Evolutionary conservation across 345 rosid genomes (phyloP).

Genomic region (Salix suchowensis): DNA sequence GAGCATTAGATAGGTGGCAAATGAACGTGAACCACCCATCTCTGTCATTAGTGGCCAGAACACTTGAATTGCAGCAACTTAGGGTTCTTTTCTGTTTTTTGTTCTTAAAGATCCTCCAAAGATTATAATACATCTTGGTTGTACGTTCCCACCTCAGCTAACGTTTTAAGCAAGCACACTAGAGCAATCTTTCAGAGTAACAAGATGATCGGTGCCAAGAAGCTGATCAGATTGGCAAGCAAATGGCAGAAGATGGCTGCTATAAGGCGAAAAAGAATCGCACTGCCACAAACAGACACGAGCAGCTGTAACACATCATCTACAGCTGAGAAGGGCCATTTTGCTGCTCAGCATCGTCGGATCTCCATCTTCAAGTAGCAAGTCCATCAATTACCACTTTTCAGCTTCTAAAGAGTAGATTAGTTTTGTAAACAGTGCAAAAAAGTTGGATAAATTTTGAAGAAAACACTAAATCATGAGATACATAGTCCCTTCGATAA

Average conservation of each 20-base stretch:
- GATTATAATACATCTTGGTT: no score
- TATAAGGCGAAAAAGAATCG: background rate
- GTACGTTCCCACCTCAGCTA: no score
- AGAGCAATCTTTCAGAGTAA: no score
- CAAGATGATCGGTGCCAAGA: background rate
- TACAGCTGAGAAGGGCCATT: constrained; percentile 7
- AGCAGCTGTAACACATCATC: background rate
- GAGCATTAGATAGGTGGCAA: no score
- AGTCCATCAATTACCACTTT: background rate
- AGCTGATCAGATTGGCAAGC: background rate
- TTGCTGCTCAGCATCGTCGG: background rate
- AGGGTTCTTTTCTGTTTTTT: no score
- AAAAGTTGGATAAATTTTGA: background rate
- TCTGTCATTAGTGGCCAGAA: no score
- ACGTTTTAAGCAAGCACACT: no score
- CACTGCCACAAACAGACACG: background rate
- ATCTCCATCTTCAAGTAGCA: background rate
- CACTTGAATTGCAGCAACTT: no score
- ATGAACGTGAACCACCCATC: no score
- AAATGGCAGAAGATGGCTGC: background rate
- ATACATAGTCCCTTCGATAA: background rate
- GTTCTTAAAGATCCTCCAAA: no score
- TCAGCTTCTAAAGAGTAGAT: background rate
- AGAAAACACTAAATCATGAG: background rate
- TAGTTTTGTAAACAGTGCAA: background rate